phyloP scores from a whole-genome alignment of 495 filamentous ascomycete genomes.

The Talaromyces liani region DNA sequence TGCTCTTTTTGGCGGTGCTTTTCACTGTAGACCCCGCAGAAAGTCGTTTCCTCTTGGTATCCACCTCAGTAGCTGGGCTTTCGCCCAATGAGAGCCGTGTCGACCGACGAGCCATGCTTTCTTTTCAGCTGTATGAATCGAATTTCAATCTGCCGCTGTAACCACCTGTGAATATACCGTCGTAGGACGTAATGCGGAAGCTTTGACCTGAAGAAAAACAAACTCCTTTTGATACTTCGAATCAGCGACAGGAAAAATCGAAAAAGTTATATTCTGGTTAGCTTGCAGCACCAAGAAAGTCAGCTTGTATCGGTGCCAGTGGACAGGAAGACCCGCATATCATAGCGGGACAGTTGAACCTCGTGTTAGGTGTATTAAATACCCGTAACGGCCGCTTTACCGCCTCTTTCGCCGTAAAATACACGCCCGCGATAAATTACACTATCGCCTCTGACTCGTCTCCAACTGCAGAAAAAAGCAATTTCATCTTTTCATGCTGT shows the following conservation, averaged over 20 bases:
- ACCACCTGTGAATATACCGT: background rate
- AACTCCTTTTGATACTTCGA: background rate
- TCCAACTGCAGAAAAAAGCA: background rate
- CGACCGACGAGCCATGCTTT: slow-evolving; percentile 34
- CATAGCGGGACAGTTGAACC: background rate
- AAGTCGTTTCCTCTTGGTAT: slow-evolving; percentile 21
- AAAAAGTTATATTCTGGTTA: background rate
- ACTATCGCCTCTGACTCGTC: background rate
- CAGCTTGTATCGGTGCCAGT: background rate
- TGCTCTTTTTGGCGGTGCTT: slow-evolving; percentile 48
- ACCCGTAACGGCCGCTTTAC: background rate
- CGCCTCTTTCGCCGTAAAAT: background rate
- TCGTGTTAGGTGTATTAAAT: background rate
- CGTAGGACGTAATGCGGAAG: background rate
- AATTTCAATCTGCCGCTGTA: background rate
- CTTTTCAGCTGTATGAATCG: background rate
- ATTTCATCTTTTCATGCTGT: background rate
- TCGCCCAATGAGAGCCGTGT: slow-evolving; percentile 31
- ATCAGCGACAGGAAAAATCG: background rate
- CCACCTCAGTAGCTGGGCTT: slow-evolving; percentile 23
- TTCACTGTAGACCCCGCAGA: slow-evolving; percentile 18
- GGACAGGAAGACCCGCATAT: background rate
- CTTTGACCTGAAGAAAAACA: background rate
- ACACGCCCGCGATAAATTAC: background rate
- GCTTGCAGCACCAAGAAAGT: background rate